These are phyloP conservation scores for Begonia peltatifolia DNA, from an alignment of 306 rosid species.

Conservation along the genomic window DNA sequence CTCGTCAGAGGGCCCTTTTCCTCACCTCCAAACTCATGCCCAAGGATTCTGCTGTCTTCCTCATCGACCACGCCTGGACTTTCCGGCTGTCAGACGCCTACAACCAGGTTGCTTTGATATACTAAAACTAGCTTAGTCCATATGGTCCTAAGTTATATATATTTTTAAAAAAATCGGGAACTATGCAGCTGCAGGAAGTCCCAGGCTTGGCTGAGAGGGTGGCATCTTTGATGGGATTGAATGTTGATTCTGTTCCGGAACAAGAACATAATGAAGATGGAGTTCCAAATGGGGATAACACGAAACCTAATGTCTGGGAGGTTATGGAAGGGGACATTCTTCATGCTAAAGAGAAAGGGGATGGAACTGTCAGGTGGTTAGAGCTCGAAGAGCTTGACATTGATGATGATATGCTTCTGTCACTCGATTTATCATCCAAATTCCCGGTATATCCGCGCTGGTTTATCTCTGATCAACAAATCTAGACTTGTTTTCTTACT, in stretches of 20 bases:
- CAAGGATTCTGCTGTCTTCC: constrained; percentile 52
- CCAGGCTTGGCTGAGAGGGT: constrained; percentile 86
- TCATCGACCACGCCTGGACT: constrained; percentile 94
- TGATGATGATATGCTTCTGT: constrained; percentile 46
- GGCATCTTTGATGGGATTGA: constrained; percentile 79
- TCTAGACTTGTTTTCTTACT: too few relatives aligned
- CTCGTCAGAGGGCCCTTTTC: constrained; percentile 45
- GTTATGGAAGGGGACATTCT: constrained; percentile 39
- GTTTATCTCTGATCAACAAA: background rate
- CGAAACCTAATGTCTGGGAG: constrained; percentile 22
- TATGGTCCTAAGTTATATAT: too few relatives aligned
- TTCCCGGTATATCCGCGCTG: constrained; percentile 34
- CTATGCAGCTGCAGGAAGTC: constrained; percentile 53
- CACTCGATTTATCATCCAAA: constrained; percentile 42
- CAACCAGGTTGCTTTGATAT: constrained; percentile 40
- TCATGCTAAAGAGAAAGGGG: constrained; percentile 31
- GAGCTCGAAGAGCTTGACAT: constrained; percentile 79
- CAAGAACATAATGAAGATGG: constrained; percentile 11
- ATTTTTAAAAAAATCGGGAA: too few relatives aligned
- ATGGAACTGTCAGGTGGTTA: constrained; percentile 51
- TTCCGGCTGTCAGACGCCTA: constrained; percentile 83
- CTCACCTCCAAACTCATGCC: constrained; percentile 45
- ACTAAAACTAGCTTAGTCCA: too few relatives aligned
- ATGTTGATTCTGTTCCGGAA: constrained; percentile 33
- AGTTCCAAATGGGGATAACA: constrained; percentile 11